A percentile compares a stretch with the other conserved stretches of the same genome.
Conservation (phyloP, 2,329 filamentous ascomycete species). For the Sarocladium strictum region DNA sequence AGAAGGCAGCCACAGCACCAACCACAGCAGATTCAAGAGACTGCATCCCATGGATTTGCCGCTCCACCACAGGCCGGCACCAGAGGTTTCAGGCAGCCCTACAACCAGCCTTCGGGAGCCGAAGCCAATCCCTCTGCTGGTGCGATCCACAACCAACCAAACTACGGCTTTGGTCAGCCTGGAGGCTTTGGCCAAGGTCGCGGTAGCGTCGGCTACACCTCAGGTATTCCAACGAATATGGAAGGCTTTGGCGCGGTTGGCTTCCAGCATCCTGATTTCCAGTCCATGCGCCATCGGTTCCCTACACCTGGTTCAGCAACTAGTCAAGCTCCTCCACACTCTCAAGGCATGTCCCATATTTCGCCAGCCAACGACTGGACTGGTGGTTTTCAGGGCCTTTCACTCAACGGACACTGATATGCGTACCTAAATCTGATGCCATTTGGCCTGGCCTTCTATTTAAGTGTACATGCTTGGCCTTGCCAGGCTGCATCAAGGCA, state of each 20-base stretch:
- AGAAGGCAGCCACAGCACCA: constrained; percentile 37
- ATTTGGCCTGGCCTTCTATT: no score
- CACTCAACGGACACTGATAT: constrained; percentile 56
- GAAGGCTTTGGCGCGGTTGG: constrained; percentile 24
- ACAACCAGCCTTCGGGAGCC: constrained; percentile 30
- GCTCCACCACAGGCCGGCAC: constrained; percentile 28
- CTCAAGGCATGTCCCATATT: constrained; percentile 35
- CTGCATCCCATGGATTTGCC: constrained; percentile 23
- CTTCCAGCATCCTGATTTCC: constrained; percentile 37
- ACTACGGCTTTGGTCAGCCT: constrained; percentile 28
- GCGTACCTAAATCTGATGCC: no score
- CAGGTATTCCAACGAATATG: constrained; percentile 20
- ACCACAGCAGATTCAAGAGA: constrained; percentile 30
- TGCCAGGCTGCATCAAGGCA: no score
- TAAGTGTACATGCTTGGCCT: no score
- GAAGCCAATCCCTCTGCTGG: constrained; percentile 36
- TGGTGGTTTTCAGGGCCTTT: constrained; percentile 62
- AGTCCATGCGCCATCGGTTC: constrained; percentile 41
- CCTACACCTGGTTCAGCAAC: constrained; percentile 33
- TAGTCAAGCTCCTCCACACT: constrained; percentile 24
- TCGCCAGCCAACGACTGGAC: constrained; percentile 53
- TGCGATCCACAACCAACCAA: constrained; percentile 27
- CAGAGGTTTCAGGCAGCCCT: constrained; percentile 39
- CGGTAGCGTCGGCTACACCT: constrained; percentile 22
- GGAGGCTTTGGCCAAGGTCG: constrained; percentile 27